Percentiles rank a stretch among this genome's conserved stretches.
phyloP scores from a whole-genome alignment of 768 basidiomycete genomes.

The Pulveroboletus sp. region DNA sequence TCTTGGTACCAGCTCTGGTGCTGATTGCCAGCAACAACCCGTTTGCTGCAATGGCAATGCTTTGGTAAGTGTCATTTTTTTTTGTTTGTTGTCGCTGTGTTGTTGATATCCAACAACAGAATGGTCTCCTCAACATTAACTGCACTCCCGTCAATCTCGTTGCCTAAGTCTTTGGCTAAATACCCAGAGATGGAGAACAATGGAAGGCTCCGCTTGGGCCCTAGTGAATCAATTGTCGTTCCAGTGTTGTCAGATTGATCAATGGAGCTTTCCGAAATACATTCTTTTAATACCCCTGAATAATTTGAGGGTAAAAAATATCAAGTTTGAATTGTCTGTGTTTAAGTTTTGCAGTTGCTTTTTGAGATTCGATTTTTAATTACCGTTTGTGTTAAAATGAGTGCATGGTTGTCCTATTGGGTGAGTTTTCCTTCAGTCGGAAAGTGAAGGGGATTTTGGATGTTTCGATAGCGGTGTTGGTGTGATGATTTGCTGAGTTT shows the following conservation, averaged over 20 bases:
- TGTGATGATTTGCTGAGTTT: too few species aligned
- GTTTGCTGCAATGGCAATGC: conserved; percentile 9
- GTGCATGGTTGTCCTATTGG: too few species aligned
- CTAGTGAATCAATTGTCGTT: too few species aligned
- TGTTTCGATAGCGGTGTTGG: too few species aligned
- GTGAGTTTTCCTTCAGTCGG: too few species aligned
- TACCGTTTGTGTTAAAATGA: too few species aligned
- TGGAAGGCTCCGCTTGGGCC: neutral
- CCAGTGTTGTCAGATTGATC: too few species aligned
- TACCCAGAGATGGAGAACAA: neutral
- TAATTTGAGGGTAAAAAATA: too few species aligned
- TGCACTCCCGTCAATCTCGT: conserved; percentile 8
- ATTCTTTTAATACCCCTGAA: neutral
- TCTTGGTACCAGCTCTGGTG: neutral
- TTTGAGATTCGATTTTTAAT: too few species aligned
- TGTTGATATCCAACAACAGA: neutral
- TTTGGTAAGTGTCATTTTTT: conserved; percentile 1
- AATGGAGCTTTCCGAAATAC: neutral
- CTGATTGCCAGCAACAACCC: neutral
- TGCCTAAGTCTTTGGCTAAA: neutral
- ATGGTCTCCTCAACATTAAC: conserved; percentile 5
- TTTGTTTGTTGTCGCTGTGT: neutral
- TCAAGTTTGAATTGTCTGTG: too few species aligned
- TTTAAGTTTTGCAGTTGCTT: too few species aligned
- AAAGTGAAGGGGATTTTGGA: too few species aligned